Evolutionary conservation across 1,284 basidiomycete species (phyloP).

Genomic region (Trametes pubescens): DNA sequence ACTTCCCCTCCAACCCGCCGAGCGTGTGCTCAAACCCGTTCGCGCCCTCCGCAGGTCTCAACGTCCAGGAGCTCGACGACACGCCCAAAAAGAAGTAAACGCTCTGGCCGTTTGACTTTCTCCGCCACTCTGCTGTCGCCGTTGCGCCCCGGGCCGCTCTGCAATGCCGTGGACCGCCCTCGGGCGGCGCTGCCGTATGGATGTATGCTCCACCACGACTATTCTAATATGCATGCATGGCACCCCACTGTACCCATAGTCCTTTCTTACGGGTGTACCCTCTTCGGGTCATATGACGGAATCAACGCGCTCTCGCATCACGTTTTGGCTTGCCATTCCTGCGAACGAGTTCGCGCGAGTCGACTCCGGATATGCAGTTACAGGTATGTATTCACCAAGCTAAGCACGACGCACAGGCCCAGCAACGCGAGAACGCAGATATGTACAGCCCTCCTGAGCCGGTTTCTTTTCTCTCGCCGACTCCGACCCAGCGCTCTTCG

Average conservation of each 20-base stretch:
- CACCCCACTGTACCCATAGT: constrained; percentile 27
- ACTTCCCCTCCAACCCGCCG: background rate
- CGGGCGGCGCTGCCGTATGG: constrained; percentile 25
- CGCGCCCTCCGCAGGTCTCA: constrained; percentile 56
- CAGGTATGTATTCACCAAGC: constrained; percentile 12
- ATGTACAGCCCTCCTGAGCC: constrained; percentile 8
- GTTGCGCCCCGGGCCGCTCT: constrained; percentile 6
- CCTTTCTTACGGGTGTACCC: constrained; percentile 19
- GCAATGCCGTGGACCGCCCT: constrained; percentile 12
- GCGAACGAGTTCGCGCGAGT: background rate
- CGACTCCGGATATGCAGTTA: background rate
- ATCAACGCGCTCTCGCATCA: constrained; percentile 8
- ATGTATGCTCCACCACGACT: constrained; percentile 33
- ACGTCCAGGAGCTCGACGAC: constrained; percentile 70
- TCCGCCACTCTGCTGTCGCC: constrained; percentile 19
- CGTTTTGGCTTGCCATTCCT: background rate
- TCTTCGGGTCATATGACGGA: constrained; percentile 23
- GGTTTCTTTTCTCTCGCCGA: background rate
- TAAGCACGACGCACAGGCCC: constrained; percentile 16
- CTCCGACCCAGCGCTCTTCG: background rate
- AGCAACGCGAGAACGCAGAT: constrained; percentile 5
- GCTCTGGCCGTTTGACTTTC: constrained; percentile 11
- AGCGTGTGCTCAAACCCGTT: background rate
- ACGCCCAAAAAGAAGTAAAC: constrained; percentile 75
- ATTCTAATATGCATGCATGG: constrained; percentile 34